These are phyloP conservation scores for Yarrowia phangngaensis DNA, from an alignment of 805 yeast genomes.

Conservation along the genomic window DNA sequence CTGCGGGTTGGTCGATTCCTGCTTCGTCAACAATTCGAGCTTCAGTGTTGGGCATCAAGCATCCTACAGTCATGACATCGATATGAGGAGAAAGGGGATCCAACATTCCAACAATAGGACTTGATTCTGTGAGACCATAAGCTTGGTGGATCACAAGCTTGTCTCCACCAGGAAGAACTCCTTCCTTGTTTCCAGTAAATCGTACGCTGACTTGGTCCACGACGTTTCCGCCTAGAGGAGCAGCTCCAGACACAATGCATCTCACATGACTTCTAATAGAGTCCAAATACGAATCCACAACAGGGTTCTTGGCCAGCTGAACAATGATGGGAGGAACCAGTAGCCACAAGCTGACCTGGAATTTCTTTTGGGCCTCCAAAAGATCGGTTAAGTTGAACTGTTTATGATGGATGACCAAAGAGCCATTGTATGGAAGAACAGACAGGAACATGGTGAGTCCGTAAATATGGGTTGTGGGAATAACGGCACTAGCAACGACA, in stretches of 20 bases:
- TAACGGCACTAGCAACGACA: conserved; percentile 39
- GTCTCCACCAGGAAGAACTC: neutral
- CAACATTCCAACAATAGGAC: conserved; percentile 17
- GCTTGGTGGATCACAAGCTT: conserved; percentile 24
- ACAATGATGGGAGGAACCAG: conserved; percentile 46
- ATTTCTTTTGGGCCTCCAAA: conserved; percentile 34
- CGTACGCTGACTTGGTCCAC: conserved; percentile 13
- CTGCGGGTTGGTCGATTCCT: conserved; percentile 23
- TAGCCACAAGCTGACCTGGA: conserved; percentile 42
- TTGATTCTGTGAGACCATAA: conserved; percentile 11
- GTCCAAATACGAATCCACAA: conserved; percentile 43
- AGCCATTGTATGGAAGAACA: conserved; percentile 29
- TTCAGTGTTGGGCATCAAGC: conserved; percentile 17
- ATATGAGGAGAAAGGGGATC: conserved; percentile 15
- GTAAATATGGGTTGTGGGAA: conserved; percentile 38
- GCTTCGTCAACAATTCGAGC: conserved; percentile 17
- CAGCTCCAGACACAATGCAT: conserved; percentile 47
- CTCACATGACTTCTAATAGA: conserved; percentile 44
- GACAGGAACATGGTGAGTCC: conserved; percentile 36
- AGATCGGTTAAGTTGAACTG: conserved; percentile 39
- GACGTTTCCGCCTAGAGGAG: conserved; percentile 41
- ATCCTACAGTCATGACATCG: conserved; percentile 23
- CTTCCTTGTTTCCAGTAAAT: conserved; percentile 19
- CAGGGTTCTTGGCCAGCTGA: conserved; percentile 47
- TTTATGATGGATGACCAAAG: conserved; percentile 34